These are phyloP conservation scores for Candida maltosa DNA, from an alignment of 805 yeast genomes.

Conservation along the genomic window DNA sequence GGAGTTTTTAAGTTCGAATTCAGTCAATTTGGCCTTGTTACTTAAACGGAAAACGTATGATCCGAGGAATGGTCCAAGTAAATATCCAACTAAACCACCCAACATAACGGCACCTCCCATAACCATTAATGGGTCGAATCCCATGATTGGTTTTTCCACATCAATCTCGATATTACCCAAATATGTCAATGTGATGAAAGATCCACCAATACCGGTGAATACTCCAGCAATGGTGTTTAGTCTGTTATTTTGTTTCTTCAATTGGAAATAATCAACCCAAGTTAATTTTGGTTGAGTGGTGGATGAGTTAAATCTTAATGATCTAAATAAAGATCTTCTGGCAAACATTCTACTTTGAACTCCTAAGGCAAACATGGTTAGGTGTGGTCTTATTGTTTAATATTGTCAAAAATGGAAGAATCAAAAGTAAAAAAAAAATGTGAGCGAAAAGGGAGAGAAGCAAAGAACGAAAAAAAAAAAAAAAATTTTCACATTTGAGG, in stretches of 20 bases:
- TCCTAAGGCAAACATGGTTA: constrained; percentile 9
- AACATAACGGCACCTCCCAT: constrained; percentile 69
- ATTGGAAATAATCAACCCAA: constrained; percentile 78
- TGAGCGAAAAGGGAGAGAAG: too few relatives aligned
- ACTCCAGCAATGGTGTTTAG: constrained; percentile 67
- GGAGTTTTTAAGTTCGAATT: constrained; percentile 62
- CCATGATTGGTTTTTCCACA: constrained; percentile 79
- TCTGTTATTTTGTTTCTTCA: constrained; percentile 73
- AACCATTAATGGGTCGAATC: constrained; percentile 85
- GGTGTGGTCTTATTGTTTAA: too few relatives aligned
- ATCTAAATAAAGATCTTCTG: constrained; percentile 1
- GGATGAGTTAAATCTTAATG: constrained; percentile 18
- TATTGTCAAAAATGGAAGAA: too few relatives aligned
- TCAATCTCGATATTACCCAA: constrained; percentile 82
- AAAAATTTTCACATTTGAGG: too few relatives aligned
- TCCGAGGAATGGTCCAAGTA: constrained; percentile 81
- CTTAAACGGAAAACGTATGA: constrained; percentile 60
- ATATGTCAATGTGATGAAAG: constrained; percentile 67
- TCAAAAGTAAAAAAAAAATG: too few relatives aligned
- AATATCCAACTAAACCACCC: constrained; percentile 73
- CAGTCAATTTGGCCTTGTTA: constrained; percentile 43
- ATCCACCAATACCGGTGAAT: constrained; percentile 63
- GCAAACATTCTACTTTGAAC: constrained; percentile 5
- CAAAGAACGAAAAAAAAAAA: too few relatives aligned
- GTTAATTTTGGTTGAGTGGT: constrained; percentile 28